These are phyloP conservation scores for Tricholoma flavovirens DNA, from an alignment of 768 basidiomycete genomes.

Conservation along the genomic window DNA sequence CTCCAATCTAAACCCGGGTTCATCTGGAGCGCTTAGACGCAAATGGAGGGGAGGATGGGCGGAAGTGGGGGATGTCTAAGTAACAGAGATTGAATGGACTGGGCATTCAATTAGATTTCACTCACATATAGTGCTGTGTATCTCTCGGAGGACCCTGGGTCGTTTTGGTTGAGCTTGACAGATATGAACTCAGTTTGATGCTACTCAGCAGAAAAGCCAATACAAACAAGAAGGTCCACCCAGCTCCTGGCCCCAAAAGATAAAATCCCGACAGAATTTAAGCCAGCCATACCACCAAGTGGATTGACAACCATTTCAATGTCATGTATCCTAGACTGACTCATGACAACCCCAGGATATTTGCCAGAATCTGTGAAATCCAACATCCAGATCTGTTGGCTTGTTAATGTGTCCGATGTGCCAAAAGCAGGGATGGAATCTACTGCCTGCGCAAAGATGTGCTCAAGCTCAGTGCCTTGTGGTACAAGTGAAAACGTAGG, in stretches of 20 bases:
- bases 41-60: conserved; percentile 66
- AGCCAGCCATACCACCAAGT: conserved; percentile 41
- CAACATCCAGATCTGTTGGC: conserved; percentile 54
- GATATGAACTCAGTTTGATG: neutral
- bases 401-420: conserved; percentile 11
- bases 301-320: conserved; percentile 62
- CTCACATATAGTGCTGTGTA: conserved; percentile 67
- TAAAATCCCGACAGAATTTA: conserved; percentile 35
- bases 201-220: neutral
- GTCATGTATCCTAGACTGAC: conserved; percentile 66
- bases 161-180: conserved; percentile 49
- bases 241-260: conserved; percentile 51
- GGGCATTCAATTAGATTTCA: conserved; percentile 10
- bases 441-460: conserved; percentile 41
- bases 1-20: conserved; percentile 72
- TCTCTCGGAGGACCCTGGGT: conserved; percentile 45
- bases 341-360: conserved; percentile 58
- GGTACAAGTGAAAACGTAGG: conserved; percentile 52
- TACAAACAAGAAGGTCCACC: conserved; percentile 57
- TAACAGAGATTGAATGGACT: neutral
- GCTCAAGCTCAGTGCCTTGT: conserved; percentile 41
- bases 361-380: conserved; percentile 62
- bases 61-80: conserved; percentile 58
- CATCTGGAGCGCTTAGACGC: conserved; percentile 61
- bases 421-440: conserved; percentile 19